Evolutionary conservation across 2,329 filamentous ascomycete species (phyloP).

Genomic region (Pseudopyricularia javanii): DNA sequence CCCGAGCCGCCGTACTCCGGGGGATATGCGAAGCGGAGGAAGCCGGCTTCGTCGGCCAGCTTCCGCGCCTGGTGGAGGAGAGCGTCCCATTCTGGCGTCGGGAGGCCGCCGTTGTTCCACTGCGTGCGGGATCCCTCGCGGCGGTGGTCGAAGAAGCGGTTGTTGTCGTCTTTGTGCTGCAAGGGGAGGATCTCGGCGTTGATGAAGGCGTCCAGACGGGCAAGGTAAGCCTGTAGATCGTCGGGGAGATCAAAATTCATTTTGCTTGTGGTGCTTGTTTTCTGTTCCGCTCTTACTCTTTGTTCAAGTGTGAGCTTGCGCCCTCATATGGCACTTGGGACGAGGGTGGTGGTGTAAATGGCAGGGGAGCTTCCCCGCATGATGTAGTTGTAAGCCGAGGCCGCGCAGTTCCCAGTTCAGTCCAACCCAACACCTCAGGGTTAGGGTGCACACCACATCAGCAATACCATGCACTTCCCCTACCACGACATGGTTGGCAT

Average conservation of each 20-base stretch:
- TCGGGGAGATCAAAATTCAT: constrained; percentile 45
- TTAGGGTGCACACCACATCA: not conserved
- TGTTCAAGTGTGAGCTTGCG: not conserved
- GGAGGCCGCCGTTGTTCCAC: constrained; percentile 44
- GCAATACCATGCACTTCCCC: not conserved
- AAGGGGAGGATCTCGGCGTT: constrained; percentile 37
- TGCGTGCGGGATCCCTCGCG: constrained; percentile 50
- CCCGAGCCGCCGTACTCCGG: constrained; percentile 23
- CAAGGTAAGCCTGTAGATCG: constrained; percentile 33
- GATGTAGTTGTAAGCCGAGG: not conserved
- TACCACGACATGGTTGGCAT: not conserved
- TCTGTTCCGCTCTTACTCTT: not conserved
- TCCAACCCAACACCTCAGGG: not conserved
- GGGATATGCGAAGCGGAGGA: constrained; percentile 47
- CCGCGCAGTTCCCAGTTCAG: not conserved
- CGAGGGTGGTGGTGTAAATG: not conserved
- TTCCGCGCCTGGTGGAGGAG: constrained; percentile 25
- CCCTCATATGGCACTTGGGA: too few species aligned
- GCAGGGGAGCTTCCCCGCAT: not conserved
- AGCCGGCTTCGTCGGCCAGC: constrained; percentile 42
- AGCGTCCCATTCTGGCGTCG: constrained; percentile 44
- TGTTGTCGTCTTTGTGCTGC: constrained; percentile 43
- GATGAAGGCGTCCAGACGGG: constrained; percentile 44
- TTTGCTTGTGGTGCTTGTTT: not conserved
- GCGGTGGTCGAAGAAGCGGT: constrained; percentile 54